Evolutionary conservation across 148 eudicot species (phyloP).

Genomic region (Rhododendron ferrugineum): DNA sequence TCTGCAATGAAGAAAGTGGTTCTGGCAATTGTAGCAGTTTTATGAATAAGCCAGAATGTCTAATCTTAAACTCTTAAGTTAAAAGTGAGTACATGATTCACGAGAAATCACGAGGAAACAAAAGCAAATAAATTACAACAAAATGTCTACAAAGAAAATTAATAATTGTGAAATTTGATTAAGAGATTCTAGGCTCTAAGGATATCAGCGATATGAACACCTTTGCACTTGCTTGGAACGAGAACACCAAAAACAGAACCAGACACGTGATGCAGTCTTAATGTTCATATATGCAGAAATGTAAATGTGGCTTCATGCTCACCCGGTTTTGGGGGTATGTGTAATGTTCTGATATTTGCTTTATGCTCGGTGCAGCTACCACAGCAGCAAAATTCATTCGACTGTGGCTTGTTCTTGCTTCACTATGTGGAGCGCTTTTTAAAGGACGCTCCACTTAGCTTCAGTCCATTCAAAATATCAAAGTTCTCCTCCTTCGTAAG

Average conservation of each 20-base stretch:
- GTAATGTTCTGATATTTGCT: not conserved
- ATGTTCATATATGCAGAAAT: not conserved
- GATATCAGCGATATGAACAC: not conserved
- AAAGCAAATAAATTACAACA: not conserved
- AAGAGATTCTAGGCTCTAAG: not conserved
- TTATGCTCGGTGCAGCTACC: constrained; percentile 63
- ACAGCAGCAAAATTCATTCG: constrained; percentile 82
- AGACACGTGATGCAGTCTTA: not conserved
- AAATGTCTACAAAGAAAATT: not conserved
- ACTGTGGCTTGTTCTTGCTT: constrained; percentile 94
- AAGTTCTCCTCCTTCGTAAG: constrained; percentile 68
- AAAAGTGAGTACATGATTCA: not conserved
- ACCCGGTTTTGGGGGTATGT: not conserved
- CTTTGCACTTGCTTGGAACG: not conserved
- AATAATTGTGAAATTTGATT: not conserved
- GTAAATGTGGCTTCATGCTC: not conserved
- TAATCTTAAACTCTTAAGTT: not conserved
- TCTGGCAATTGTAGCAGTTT: not conserved
- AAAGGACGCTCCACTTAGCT: constrained; percentile 53
- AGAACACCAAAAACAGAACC: not conserved
- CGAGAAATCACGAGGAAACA: not conserved
- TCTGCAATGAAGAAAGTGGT: not conserved
- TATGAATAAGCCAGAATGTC: not conserved
- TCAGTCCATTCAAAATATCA: constrained; percentile 61
- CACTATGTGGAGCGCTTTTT: constrained; percentile 90